Conservation (phyloP, 208 protist genomes). For the Herpetomonas muscarum region DNA sequence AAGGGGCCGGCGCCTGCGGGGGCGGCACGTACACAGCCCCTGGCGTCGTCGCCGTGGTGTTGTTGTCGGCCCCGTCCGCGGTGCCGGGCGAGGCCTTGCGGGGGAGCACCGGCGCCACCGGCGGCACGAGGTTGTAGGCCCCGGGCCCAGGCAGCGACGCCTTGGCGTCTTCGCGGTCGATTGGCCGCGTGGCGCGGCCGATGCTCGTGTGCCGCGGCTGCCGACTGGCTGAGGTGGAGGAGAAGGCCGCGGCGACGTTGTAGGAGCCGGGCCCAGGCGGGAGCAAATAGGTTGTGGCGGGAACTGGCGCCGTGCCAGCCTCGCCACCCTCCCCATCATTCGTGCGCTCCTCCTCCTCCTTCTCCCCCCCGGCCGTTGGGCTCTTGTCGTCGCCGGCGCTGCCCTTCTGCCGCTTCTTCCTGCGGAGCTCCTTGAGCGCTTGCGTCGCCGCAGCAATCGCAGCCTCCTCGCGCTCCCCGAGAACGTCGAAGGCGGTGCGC, state of each 20-base stretch:
- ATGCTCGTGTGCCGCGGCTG: not conserved
- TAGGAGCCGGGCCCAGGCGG: conserved; percentile 17
- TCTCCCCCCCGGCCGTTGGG: not conserved
- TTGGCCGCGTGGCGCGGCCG: not conserved
- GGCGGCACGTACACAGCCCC: not conserved
- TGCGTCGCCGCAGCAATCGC: conserved; percentile 1
- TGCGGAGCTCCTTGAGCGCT: not conserved
- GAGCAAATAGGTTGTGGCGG: not conserved
- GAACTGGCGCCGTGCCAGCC: no score
- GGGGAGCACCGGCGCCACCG: conserved; percentile 13
- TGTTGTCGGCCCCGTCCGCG: not conserved
- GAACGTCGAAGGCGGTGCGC: conserved; percentile 22
- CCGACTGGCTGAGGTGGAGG: not conserved
- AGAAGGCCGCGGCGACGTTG: conserved; percentile 2
- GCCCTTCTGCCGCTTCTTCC: not conserved
- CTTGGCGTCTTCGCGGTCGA: conserved; percentile 11
- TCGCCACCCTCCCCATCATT: not conserved
- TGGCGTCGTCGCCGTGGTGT: not conserved
- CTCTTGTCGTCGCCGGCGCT: no score
- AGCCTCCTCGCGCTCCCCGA: not conserved
- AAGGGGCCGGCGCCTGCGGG: not conserved
- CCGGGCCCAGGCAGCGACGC: conserved; percentile 23
- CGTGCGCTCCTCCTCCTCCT: conserved; percentile 6
- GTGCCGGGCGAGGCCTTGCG: conserved; percentile 6
- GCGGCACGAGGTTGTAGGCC: conserved; percentile 26